Conservation (phyloP, 2,329 filamentous ascomycete species). For the Nothophaeocryptopus gaeumannii region DNA sequence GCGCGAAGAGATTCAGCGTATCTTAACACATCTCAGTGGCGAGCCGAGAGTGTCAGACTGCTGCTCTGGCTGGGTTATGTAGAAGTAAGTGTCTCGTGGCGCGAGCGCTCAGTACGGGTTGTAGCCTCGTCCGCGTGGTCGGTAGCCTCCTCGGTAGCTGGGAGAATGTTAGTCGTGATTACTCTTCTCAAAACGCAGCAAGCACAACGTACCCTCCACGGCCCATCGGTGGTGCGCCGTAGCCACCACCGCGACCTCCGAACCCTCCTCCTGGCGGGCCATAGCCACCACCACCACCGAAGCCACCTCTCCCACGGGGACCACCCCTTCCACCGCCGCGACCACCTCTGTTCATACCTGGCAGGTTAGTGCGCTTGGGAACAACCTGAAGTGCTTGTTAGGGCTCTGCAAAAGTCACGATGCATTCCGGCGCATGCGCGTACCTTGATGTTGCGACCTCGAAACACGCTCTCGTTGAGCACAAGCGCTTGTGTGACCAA, state of each 20-base stretch:
- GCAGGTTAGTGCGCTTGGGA: slow-evolving; percentile 94
- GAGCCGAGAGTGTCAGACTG: too few relatives aligned
- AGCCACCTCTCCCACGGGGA: slow-evolving; percentile 46
- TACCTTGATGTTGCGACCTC: slow-evolving; percentile 93
- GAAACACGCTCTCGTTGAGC: slow-evolving; percentile 93
- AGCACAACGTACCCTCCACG: slow-evolving; percentile 19
- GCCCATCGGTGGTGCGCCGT: slow-evolving; percentile 37
- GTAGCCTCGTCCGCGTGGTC: slow-evolving; percentile 37
- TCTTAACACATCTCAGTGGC: too few relatives aligned
- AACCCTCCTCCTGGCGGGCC: slow-evolving; percentile 41
- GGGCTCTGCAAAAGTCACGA: background rate
- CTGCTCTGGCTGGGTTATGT: too few relatives aligned
- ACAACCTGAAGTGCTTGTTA: slow-evolving; percentile 57
- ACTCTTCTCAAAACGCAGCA: too few relatives aligned
- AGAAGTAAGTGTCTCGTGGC: slow-evolving; percentile 11
- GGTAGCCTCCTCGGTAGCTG: slow-evolving; percentile 38
- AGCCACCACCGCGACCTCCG: slow-evolving; percentile 34
- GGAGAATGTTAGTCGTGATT: slow-evolving; percentile 5
- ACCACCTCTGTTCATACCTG: slow-evolving; percentile 86
- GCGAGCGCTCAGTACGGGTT: slow-evolving; percentile 37
- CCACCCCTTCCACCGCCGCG: slow-evolving; percentile 57
- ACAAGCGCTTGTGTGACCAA: slow-evolving; percentile 91
- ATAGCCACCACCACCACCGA: slow-evolving; percentile 49
- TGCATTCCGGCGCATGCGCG: slow-evolving; percentile 17
- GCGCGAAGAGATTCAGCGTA: too few relatives aligned